These are phyloP conservation scores for Termitomyces sp. DNA, from an alignment of 768 basidiomycete species.

Conservation along the genomic window DNA sequence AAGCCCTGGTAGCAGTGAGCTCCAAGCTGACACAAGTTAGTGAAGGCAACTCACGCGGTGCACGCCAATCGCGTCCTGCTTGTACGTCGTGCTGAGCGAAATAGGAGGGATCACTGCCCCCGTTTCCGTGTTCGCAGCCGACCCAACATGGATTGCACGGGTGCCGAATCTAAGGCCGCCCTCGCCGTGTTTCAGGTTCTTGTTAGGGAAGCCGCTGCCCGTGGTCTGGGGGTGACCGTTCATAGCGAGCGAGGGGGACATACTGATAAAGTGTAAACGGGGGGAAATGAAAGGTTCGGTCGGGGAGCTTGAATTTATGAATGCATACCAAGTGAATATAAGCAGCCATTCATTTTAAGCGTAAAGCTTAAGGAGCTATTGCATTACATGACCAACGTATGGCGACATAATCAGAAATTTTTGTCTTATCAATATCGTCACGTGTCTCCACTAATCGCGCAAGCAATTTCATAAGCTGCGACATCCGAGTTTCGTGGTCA, in stretches of 20 bases:
- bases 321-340: too few species aligned
- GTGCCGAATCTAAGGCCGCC: not conserved
- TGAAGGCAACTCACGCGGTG: not conserved
- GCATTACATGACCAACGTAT: too few species aligned
- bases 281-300: not conserved
- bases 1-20: slow-evolving; percentile 43
- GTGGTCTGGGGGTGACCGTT: not conserved
- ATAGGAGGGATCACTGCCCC: not conserved
- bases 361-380: too few species aligned
- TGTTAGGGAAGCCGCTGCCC: not conserved
- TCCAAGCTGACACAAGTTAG: not conserved
- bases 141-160: not conserved
- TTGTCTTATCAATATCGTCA: too few species aligned
- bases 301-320: too few species aligned
- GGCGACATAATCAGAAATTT: too few species aligned
- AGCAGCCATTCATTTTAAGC: too few species aligned
- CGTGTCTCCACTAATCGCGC: too few species aligned
- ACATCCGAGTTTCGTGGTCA: too few species aligned
- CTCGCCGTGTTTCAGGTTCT: not conserved
- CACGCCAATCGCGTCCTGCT: not conserved
- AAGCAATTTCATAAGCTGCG: too few species aligned
- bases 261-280: not conserved
- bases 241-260: not conserved
- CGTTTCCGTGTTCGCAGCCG: not conserved
- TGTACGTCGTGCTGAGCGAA: not conserved